These are phyloP conservation scores for Alloascoidea africana DNA, from an alignment of 805 yeast genomes.

Conservation along the genomic window DNA sequence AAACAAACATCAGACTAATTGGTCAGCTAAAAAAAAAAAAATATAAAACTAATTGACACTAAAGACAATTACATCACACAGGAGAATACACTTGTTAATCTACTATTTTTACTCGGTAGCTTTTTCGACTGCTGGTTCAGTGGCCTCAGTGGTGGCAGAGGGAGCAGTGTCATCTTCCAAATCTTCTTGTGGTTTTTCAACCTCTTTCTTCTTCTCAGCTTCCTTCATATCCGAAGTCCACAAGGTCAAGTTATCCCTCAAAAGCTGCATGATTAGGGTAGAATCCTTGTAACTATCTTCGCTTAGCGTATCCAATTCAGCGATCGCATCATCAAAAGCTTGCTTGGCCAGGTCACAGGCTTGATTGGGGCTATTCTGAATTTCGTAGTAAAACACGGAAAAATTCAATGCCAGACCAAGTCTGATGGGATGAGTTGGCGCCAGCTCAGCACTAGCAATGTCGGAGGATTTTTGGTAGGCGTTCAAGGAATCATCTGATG, in stretches of 20 bases:
- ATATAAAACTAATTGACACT: too few relatives aligned
- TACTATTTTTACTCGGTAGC: too few relatives aligned
- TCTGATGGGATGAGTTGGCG: conserved; percentile 98
- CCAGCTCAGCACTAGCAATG: conserved; percentile 94
- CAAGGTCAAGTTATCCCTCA: too few relatives aligned
- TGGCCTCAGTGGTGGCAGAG: background rate
- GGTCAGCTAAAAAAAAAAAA: too few relatives aligned
- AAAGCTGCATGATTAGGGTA: conserved; percentile 85
- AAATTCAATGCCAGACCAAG: conserved; percentile 90
- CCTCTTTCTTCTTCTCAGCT: too few relatives aligned
- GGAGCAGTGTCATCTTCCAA: conserved; percentile 8
- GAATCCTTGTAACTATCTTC: conserved; percentile 92
- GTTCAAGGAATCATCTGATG: conserved; percentile 87
- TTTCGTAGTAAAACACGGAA: conserved; percentile 88
- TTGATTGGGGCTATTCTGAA: conserved; percentile 86
- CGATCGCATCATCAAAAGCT: conserved; percentile 92
- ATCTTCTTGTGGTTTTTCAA: conserved; percentile 17
- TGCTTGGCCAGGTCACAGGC: conserved; percentile 93
- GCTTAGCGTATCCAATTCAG: conserved; percentile 83
- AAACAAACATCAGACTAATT: too few relatives aligned
- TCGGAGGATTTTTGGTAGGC: conserved; percentile 95
- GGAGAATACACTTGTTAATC: too few relatives aligned
- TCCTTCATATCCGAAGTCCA: too few relatives aligned
- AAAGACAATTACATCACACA: too few relatives aligned
- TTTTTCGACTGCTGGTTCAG: too few relatives aligned